Conservation (phyloP, 2,329 filamentous ascomycete species). For the Hypoxylon sp. region DNA sequence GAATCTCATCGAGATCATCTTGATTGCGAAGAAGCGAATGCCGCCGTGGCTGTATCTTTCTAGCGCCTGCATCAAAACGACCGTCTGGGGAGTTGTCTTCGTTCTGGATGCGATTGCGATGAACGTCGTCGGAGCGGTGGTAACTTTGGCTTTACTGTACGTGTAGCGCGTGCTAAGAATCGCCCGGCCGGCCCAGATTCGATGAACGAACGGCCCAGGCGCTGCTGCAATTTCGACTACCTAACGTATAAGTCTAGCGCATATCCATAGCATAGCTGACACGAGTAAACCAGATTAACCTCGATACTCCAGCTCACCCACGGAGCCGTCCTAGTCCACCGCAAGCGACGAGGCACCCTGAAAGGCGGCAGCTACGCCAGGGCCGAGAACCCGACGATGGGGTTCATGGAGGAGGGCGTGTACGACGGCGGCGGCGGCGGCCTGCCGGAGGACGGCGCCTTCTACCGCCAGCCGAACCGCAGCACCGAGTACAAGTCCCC, state of each 20-base stretch:
- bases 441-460: constrained; percentile 15
- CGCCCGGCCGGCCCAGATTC: too few relatives aligned
- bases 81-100: constrained; percentile 36
- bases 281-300: constrained; percentile 31
- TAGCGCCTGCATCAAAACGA: constrained; percentile 38
- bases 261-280: too few relatives aligned
- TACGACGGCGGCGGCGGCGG: constrained; percentile 4
- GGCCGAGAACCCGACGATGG: constrained; percentile 26
- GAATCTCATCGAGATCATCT: constrained; percentile 40
- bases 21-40: constrained; percentile 38
- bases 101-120: constrained; percentile 29
- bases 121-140: constrained; percentile 24
- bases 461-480: constrained; percentile 10
- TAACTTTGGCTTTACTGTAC: constrained; percentile 29
- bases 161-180: too few relatives aligned
- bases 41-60: constrained; percentile 38
- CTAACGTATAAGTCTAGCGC: too few relatives aligned
- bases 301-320: constrained; percentile 38
- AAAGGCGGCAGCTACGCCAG: constrained; percentile 35
- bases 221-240: too few relatives aligned
- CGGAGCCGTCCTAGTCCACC: constrained; percentile 39
- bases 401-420: constrained; percentile 13
- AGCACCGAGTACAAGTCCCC: constrained; percentile 38
- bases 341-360: constrained; percentile 37
- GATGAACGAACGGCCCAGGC: too few relatives aligned